phyloP scores from a whole-genome alignment of 2,329 filamentous ascomycete genomes.

The Phaeosphaeria sp. region DNA sequence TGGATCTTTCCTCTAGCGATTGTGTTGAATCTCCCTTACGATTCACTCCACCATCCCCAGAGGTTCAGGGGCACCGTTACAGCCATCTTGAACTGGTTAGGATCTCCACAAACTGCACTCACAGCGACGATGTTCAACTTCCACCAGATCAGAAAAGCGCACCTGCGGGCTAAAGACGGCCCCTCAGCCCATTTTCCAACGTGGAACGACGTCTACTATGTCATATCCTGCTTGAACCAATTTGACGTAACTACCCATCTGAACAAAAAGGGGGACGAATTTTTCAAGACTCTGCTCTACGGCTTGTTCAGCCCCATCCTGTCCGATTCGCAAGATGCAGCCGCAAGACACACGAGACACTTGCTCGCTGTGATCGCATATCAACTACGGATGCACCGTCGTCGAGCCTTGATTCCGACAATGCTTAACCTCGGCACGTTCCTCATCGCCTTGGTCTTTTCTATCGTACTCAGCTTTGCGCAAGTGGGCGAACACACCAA shows the following conservation, averaged over 20 bases:
- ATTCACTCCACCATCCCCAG: neutral
- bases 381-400: neutral
- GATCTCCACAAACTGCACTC: neutral
- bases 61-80: neutral
- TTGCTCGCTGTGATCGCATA: neutral
- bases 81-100: neutral
- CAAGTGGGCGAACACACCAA: neutral
- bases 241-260: neutral
- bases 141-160: neutral
- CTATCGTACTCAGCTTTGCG: neutral
- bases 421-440: neutral
- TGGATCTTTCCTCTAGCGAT: neutral
- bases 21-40: neutral
- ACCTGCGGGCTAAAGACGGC: neutral
- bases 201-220: neutral
- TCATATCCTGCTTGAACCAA: neutral
- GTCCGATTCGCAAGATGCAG: neutral
- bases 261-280: neutral
- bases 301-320: neutral
- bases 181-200: neutral
- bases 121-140: neutral
- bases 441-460: neutral
- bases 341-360: neutral
- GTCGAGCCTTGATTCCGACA: neutral
- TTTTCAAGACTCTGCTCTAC: neutral